Conservation (phyloP, 176 grass and related monocot species). For the Chloris gayana region DNA sequence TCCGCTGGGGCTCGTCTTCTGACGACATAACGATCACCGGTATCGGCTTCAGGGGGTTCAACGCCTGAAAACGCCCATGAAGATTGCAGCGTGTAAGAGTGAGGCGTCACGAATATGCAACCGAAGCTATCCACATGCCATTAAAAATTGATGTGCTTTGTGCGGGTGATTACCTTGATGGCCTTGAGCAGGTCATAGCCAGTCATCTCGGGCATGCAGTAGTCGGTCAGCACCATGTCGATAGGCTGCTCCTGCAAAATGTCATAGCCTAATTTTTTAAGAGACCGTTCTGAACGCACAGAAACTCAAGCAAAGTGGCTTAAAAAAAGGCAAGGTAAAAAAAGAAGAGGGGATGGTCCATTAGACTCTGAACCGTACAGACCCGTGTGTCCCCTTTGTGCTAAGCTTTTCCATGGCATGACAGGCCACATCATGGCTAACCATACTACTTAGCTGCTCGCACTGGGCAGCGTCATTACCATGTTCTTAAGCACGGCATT, state of each 20-base stretch:
- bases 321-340: too few species aligned
- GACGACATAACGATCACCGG: constrained; percentile 99
- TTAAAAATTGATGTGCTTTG: background rate
- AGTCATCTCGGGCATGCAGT: constrained; percentile 99
- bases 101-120: background rate
- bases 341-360: background rate
- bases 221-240: constrained; percentile 96
- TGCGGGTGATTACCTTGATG: constrained; percentile 61
- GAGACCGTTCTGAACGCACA: background rate
- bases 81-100: background rate
- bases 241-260: constrained; percentile 69
- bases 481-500: constrained; percentile 8
- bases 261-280: background rate
- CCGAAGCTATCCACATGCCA: background rate
- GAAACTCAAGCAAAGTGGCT: constrained; percentile 9
- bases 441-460: background rate
- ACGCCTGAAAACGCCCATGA: constrained; percentile 52
- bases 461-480: too few species aligned
- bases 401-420: background rate
- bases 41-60: constrained; percentile 71
- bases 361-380: background rate
- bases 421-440: background rate
- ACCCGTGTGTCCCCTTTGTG: background rate
- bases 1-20: constrained; percentile 95
- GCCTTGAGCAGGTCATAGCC: constrained; percentile 93